These are phyloP conservation scores for Dunaliella primolecta DNA, from an alignment of 139 green algal genomes.

Conservation along the genomic window DNA sequence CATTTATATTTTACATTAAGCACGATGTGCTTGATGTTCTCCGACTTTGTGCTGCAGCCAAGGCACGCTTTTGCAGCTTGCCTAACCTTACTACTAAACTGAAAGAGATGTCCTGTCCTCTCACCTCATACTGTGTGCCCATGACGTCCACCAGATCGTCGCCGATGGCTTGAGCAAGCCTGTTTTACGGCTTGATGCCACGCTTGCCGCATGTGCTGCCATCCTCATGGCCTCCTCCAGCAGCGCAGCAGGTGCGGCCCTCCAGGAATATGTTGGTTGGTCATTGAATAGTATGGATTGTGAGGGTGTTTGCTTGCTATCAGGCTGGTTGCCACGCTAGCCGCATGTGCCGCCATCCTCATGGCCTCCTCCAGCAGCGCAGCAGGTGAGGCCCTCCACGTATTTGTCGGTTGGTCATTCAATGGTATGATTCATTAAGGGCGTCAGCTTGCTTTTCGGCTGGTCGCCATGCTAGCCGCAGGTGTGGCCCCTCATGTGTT, in stretches of 20 bases:
- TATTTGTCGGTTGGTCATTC: too few species aligned
- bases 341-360: slow-evolving; percentile 5
- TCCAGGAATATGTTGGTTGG: too few species aligned
- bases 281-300: not conserved
- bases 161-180: slow-evolving; percentile 52
- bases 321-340: not conserved
- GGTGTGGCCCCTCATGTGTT: too few species aligned
- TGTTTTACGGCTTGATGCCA: slow-evolving; percentile 27
- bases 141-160: too few species aligned
- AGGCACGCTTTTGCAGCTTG: too few species aligned
- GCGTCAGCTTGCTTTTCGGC: not conserved
- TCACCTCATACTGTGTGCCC: too few species aligned
- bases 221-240: slow-evolving; percentile 30
- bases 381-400: slow-evolving; percentile 26
- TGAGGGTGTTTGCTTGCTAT: not conserved
- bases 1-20: too few species aligned
- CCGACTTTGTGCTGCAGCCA: too few species aligned
- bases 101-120: not conserved
- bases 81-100: too few species aligned
- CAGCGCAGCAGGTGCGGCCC: slow-evolving; percentile 16
- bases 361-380: slow-evolving; percentile 30
- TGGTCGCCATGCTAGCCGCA: not conserved
- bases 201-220: slow-evolving; percentile 17
- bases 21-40: too few species aligned
- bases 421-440: not conserved